Evolutionary conservation across 148 eudicot genomes (phyloP), one percentile per base, ranked within the genome.

Genomic region (Agrostemma githago): DNA sequence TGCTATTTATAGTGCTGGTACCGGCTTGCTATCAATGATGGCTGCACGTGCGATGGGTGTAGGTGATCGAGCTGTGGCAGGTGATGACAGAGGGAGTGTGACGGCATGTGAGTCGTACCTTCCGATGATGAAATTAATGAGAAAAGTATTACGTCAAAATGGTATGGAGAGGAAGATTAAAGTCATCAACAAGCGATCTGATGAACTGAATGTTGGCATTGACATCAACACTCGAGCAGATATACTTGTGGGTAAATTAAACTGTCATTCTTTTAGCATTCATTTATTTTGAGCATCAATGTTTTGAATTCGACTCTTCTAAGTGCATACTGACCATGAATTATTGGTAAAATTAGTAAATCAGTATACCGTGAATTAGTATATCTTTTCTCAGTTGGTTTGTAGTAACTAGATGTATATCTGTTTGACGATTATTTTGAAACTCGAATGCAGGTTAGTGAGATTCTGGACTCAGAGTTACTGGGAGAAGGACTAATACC

Each of bases 21-120:
- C 98, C 41, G 98, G 98, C 51, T 89, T 93, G 84, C 81, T 93
- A 8, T 93, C 98, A 15, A 89, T 93, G 98, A 90, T 93, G 94
- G 92, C 91, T 73, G 94, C 92, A 54, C 88, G 91, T 57, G 92
- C 98, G 56, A 86, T 93, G 90, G 84, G 78, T 5, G 26, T 37
- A 48, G 39, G 57, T 56, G 83, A 86, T 43, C 79, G 68, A 44
- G 66, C 81, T 56, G 59, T 17, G 41, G 72, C 53, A 48, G 80
- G 87, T 76, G 58, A 70, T 82, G 72, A 75, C 14, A 74, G 85
- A 72, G 90, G 89, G 14, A 82, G 43, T 72, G 89, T 93, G 62
- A 84, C 93, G 17, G 92, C 98, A 38, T 90, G 94, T 74, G 98
- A 93, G 71, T 93, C 98, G 5, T 93, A 89, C 84, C 94, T 93